phyloP scores from a whole-genome alignment of 2,329 filamentous ascomycete genomes.

The Periconia sp. region DNA sequence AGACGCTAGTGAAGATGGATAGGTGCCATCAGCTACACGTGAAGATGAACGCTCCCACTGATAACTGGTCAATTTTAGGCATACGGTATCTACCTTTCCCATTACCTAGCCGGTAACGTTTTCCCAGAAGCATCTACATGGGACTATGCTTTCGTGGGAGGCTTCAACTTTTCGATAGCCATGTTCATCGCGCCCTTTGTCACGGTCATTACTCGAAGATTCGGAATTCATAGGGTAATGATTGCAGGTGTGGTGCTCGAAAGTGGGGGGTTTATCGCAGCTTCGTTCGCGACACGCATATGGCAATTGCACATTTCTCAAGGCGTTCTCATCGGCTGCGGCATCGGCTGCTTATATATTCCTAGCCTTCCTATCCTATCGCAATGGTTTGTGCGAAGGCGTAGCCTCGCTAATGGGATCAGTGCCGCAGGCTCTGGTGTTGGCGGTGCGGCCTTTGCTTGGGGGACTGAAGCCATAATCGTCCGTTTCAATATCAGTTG shows the following conservation, averaged over 20 bases:
- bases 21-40: not conserved
- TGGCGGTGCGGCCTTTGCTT: slow-evolving; percentile 39
- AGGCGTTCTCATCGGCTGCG: slow-evolving; percentile 44
- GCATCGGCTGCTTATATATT: slow-evolving; percentile 46
- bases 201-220: slow-evolving; percentile 27
- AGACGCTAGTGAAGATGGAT: not conserved
- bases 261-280: slow-evolving; percentile 37
- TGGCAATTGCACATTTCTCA: slow-evolving; percentile 49
- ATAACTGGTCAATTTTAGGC: not conserved
- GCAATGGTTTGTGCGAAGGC: slow-evolving; percentile 46
- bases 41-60: not conserved
- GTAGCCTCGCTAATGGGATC: slow-evolving; percentile 47
- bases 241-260: slow-evolving; percentile 36
- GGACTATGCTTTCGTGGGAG: slow-evolving; percentile 46
- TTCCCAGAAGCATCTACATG: slow-evolving; percentile 39
- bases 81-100: slow-evolving; percentile 49
- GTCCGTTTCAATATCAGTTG: slow-evolving; percentile 40
- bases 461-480: slow-evolving; percentile 44
- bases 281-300: slow-evolving; percentile 40
- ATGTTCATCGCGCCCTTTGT: slow-evolving; percentile 40
- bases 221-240: slow-evolving; percentile 35
- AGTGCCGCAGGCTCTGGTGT: slow-evolving; percentile 44
- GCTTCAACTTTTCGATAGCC: slow-evolving; percentile 40
- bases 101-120: slow-evolving; percentile 41
- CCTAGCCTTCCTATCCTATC: slow-evolving; percentile 41